A percentile compares a stretch with the other conserved stretches of the same genome.
Evolutionary conservation across 306 rosid genomes (phyloP).

Genomic region (Lathyrus aphaca): DNA sequence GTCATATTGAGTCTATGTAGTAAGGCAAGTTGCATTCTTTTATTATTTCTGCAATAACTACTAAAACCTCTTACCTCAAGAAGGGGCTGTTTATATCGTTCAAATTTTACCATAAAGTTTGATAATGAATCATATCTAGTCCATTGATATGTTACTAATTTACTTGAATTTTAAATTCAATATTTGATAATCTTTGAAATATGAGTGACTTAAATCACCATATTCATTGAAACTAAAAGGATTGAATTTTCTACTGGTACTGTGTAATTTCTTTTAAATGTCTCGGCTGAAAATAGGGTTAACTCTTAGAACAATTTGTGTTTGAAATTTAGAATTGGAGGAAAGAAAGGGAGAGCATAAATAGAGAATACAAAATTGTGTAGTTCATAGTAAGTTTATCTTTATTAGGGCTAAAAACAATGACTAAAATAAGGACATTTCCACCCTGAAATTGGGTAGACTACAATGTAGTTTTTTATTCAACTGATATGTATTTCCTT

Average conservation of each 20-base stretch:
- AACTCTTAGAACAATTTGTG: background rate
- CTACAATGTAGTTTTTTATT: background rate
- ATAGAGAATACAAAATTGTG: background rate
- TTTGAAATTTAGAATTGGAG: background rate
- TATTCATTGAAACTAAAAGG: too few relatives aligned
- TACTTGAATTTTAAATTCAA: too few relatives aligned
- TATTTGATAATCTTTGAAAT: too few relatives aligned
- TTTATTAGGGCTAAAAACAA: background rate
- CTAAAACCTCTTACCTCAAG: background rate
- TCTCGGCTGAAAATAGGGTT: too few relatives aligned
- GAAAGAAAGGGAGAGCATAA: background rate
- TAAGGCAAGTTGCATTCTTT: conserved; percentile 56
- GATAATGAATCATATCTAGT: background rate
- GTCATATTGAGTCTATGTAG: conserved; percentile 80
- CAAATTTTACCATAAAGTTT: background rate
- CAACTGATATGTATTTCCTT: conserved; percentile 7
- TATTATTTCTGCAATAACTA: conserved; percentile 8
- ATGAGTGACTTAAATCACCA: too few relatives aligned
- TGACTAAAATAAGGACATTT: background rate
- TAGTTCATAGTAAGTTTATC: conserved; percentile 7
- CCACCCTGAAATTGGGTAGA: background rate
- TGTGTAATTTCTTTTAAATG: too few relatives aligned
- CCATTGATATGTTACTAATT: background rate
- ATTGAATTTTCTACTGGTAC: too few relatives aligned
- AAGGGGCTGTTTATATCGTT: background rate